A percentile compares a stretch with the other conserved stretches of the same genome.
Conservation (phyloP, 2,329 filamentous ascomycete species). For the Trichophyton simii region DNA sequence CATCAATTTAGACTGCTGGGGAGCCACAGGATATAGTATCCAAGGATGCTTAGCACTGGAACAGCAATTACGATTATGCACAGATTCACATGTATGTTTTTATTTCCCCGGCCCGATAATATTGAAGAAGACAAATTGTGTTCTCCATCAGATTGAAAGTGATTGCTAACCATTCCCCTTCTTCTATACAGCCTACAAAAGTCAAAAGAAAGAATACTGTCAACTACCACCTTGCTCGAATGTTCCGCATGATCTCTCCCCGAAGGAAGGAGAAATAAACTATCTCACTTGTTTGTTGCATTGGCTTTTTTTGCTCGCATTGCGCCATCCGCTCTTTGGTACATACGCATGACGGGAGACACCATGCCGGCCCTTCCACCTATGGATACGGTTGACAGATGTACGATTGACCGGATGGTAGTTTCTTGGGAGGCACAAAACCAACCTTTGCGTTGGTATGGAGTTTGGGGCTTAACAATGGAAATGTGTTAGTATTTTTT, state of each 20-base stretch:
- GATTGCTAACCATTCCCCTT: neutral
- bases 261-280: conserved; percentile 46
- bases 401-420: neutral
- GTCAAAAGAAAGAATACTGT: conserved; percentile 59
- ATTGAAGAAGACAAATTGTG: neutral
- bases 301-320: neutral
- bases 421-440: neutral
- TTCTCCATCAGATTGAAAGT: neutral
- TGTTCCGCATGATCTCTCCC: conserved; percentile 60
- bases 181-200: conserved; percentile 39
- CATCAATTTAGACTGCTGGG: conserved; percentile 32
- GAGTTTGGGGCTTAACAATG: conserved; percentile 3
- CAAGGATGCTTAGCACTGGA: conserved; percentile 49
- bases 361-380: neutral
- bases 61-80: conserved; percentile 51
- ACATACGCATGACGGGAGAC: no score
- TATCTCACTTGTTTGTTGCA: neutral
- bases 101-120: neutral
- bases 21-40: conserved; percentile 35
- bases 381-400: neutral
- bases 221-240: conserved; percentile 79
- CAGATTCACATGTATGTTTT: conserved; percentile 61
- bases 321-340: neutral
- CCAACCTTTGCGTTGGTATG: conserved; percentile 3
- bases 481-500: neutral